Percentiles rank a stretch among this genome's conserved stretches.
Conservation (phyloP, 1,284 basidiomycete genomes). For the Ceratobasidium papillatum region DNA sequence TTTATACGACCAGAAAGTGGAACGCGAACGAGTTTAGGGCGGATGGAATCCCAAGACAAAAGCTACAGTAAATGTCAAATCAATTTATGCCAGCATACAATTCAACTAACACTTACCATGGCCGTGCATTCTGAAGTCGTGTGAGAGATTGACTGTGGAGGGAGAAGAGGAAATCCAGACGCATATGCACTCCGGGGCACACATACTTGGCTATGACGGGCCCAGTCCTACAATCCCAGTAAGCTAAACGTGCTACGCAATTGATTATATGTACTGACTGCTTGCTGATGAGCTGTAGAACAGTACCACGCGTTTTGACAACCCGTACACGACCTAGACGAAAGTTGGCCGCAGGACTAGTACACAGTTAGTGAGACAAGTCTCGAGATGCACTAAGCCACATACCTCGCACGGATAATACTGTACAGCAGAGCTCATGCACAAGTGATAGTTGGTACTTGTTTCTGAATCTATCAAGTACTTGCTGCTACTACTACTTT, state of each 20-base stretch:
- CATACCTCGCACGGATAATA: slow-evolving; percentile 25
- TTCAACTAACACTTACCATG: background rate
- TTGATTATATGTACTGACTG: background rate
- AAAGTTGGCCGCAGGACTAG: slow-evolving; percentile 28
- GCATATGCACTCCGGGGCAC: background rate
- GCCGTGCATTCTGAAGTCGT: background rate
- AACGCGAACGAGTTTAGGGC: slow-evolving; percentile 5
- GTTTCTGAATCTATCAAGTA: background rate
- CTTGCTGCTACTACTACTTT: background rate
- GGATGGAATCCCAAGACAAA: slow-evolving; percentile 1
- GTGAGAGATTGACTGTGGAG: background rate
- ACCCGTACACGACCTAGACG: slow-evolving; percentile 22
- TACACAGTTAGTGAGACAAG: background rate
- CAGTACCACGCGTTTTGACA: slow-evolving; percentile 34
- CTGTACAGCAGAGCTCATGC: background rate
- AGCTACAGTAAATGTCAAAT: background rate
- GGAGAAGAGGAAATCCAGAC: background rate
- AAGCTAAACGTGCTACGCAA: too few relatives aligned
- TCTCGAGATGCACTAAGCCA: background rate
- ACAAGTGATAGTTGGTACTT: background rate
- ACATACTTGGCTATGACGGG: slow-evolving; percentile 28
- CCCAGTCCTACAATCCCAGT: slow-evolving; percentile 12
- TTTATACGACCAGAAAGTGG: slow-evolving; percentile 14
- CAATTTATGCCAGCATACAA: background rate
- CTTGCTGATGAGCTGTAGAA: slow-evolving; percentile 23